These are phyloP conservation scores for Mrakia blollopis DNA, from an alignment of 768 basidiomycete genomes.

Conservation along the genomic window DNA sequence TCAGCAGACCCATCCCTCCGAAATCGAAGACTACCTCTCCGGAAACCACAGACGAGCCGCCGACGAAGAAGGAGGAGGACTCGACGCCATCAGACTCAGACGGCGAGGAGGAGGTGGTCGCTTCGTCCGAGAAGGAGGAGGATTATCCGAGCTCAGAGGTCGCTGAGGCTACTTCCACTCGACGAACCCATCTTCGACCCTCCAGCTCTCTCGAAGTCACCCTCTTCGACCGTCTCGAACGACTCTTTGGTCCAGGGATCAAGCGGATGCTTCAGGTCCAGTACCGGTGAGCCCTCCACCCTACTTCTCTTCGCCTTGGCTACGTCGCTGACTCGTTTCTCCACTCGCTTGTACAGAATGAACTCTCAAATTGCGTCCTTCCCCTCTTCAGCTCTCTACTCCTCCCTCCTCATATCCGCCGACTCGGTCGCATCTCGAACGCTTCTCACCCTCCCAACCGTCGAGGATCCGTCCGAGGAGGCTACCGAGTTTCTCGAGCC, in stretches of 20 bases:
- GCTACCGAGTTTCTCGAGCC: constrained; percentile 65
- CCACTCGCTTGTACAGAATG: constrained; percentile 58
- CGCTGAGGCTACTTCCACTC: neutral
- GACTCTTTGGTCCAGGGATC: constrained; percentile 74
- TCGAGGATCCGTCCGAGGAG: constrained; percentile 52
- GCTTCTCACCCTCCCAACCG: constrained; percentile 63
- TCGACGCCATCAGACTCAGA: neutral
- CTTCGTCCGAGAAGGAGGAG: neutral
- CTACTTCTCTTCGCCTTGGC: neutral
- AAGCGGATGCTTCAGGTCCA: constrained; percentile 85
- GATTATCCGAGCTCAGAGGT: neutral
- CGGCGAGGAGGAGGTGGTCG: neutral
- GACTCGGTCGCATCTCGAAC: constrained; percentile 65
- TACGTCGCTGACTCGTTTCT: constrained; percentile 34
- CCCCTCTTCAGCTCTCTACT: constrained; percentile 77
- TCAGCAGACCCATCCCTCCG: constrained; percentile 33
- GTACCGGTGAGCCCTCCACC: constrained; percentile 51
- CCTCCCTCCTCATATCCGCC: constrained; percentile 63
- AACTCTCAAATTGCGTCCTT: constrained; percentile 77
- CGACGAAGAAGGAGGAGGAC: neutral
- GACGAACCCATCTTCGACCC: constrained; percentile 47
- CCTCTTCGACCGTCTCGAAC: constrained; percentile 84
- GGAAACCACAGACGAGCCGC: neutral
- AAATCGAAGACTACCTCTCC: neutral
- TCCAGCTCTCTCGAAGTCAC: constrained; percentile 78